Evolutionary conservation across 495 filamentous ascomycete species (phyloP).

Genomic region (Xylaria scruposa): DNA sequence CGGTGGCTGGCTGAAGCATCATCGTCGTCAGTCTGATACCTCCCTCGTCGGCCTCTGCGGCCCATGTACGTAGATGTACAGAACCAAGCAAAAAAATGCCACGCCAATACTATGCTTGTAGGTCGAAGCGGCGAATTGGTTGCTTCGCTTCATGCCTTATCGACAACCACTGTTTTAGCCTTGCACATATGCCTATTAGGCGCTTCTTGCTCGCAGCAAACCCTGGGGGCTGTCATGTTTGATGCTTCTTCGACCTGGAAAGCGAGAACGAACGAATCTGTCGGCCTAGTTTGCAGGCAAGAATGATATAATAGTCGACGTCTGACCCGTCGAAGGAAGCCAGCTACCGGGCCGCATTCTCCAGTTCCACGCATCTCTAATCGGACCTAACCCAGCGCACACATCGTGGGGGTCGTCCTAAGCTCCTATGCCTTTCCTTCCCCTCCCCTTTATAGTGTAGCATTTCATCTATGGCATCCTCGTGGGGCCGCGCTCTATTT

Average conservation of each 20-base stretch:
- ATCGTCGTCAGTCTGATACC: slow-evolving; percentile 1
- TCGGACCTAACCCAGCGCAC: slow-evolving; percentile 29
- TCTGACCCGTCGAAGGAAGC: slow-evolving; percentile 4
- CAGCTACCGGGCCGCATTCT: slow-evolving; percentile 20
- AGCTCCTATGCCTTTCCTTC: background rate
- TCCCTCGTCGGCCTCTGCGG: too few relatives aligned
- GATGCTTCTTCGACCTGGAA: slow-evolving; percentile 17
- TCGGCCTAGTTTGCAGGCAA: background rate
- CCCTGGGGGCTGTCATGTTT: too few relatives aligned
- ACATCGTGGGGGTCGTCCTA: slow-evolving; percentile 18
- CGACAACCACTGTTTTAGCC: background rate
- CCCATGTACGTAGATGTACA: too few relatives aligned
- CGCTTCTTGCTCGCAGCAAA: slow-evolving; percentile 1
- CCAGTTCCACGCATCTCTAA: slow-evolving; percentile 28
- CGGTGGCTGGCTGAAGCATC: background rate
- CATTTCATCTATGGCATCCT: slow-evolving; percentile 3
- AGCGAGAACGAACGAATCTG: background rate
- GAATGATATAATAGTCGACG: background rate
- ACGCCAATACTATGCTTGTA: slow-evolving; percentile 1
- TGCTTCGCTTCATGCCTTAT: slow-evolving; percentile 7
- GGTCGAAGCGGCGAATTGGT: background rate
- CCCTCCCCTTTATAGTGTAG: slow-evolving; percentile 4
- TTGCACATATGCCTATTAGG: background rate
- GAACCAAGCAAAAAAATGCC: slow-evolving; percentile 7
- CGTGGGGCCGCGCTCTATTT: slow-evolving; percentile 12